Base-by-base conservation (phyloP, 208 protist genomes). In the Crithidia brevicula region DNA sequence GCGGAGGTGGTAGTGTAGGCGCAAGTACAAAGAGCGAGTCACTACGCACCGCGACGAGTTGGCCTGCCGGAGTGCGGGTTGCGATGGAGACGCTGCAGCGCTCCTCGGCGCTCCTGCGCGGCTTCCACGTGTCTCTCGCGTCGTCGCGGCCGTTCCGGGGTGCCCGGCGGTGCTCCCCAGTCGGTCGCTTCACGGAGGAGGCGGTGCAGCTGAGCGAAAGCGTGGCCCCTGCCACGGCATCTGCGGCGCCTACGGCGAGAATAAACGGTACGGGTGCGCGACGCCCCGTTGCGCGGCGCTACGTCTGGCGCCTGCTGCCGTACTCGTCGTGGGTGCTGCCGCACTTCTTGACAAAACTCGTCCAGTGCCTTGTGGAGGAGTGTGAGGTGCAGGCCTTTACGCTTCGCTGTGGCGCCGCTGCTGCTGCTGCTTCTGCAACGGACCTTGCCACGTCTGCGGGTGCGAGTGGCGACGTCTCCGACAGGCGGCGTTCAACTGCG, bases 81-180 rank as follows among this genome's bases (percentile, higher is more conserved):
- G 58, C 28, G 16, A 30, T 61, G 15, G 23, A 30, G 6, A 22
- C 0, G 5, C 10, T 67, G 61, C 51, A 20, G 22, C 36, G 38
- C 8, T 11, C 63, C 13, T 4, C 30, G 0, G 25, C 43, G 25
- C 8, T 11, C 3, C 43, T 83, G 4, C 20, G 36, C 1, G 72
- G 72, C 40, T 76, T 67, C 11, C 51, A 79, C 56, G 42, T 84
- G 23, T 67, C 79, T 15, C 27, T 91, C 0, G 30, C 88, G 4
- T 78, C 85, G 0, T 91, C 85, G 13, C 40, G 87, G 22, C 72
- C 72, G 10, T 84, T 91, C 34, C 25, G 51, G 1, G 74, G 77
- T 1, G 67, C 75, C 18, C 62, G 49, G 56, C 72, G 57, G 34
- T 68, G 74, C 49, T 5, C 38, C n/a, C 67, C 66, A 16, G 42